These are phyloP conservation scores for Jamesozyma rosinii DNA, from an alignment of 805 yeast genomes.

Conservation along the genomic window DNA sequence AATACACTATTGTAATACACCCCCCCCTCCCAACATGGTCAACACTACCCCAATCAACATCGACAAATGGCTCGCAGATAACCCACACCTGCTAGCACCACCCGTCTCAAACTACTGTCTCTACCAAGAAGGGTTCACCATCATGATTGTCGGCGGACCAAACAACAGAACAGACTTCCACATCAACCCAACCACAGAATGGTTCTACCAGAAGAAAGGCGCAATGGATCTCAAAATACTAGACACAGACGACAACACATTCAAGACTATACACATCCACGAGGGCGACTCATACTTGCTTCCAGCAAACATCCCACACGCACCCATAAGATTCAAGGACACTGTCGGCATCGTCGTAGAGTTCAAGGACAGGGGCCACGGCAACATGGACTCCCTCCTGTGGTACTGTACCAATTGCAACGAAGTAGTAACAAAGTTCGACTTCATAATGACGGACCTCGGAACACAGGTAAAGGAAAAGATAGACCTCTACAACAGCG, in stretches of 20 bases:
- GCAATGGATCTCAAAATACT: conserved; percentile 77
- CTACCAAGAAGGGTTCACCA: conserved; percentile 86
- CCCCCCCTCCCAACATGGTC: too few species aligned
- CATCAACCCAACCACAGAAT: conserved; percentile 88
- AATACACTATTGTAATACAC: too few species aligned
- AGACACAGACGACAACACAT: conserved; percentile 50
- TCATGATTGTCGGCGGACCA: conserved; percentile 95
- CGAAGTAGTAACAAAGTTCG: conserved; percentile 54
- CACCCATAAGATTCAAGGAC: conserved; percentile 76
- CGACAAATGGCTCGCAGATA: conserved; percentile 71
- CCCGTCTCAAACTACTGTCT: conserved; percentile 89
- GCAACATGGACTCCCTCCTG: conserved; percentile 59
- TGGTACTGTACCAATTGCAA: conserved; percentile 80
- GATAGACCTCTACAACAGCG: conserved; percentile 58
- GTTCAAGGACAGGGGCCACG: conserved; percentile 70
- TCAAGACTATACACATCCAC: conserved; percentile 61
- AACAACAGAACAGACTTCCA: conserved; percentile 91
- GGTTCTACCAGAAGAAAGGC: conserved; percentile 83
- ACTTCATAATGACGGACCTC: conserved; percentile 67
- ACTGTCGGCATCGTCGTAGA: conserved; percentile 88
- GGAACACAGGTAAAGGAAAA: conserved; percentile 88
- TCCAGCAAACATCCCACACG: conserved; percentile 81
- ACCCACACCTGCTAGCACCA: conserved; percentile 68
- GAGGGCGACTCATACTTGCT: conserved; percentile 86
- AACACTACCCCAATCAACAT: conserved; percentile 55